A percentile compares a stretch with the other conserved stretches of the same genome.
Conservation (phyloP, 805 yeast genomes). For the Saccharomyces paradoxus region DNA sequence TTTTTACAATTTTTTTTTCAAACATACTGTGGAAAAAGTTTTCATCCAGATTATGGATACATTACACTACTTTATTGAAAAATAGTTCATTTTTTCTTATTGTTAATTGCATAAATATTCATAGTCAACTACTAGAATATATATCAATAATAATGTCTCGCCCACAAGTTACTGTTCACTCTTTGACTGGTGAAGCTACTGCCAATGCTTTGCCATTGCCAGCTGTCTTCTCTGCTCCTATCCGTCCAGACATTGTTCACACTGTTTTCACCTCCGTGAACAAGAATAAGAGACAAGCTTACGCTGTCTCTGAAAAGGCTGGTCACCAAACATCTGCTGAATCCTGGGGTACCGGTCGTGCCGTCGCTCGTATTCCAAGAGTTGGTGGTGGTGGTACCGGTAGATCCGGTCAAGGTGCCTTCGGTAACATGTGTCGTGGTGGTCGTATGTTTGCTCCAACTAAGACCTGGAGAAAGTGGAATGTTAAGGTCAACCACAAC, state of each 20-base stretch:
- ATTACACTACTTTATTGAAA: background rate
- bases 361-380: constrained; percentile 99
- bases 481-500: constrained; percentile 99
- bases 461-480: constrained; percentile 99
- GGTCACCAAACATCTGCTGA: constrained; percentile 99
- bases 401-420: constrained; percentile 99
- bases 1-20: background rate
- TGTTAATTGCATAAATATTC: background rate
- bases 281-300: constrained; percentile 99
- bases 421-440: constrained; percentile 99
- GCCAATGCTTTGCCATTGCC: constrained; percentile 84
- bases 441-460: constrained; percentile 99
- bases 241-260: constrained; percentile 99
- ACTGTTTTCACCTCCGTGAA: constrained; percentile 95
- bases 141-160: constrained; percentile 43
- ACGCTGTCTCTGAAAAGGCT: constrained; percentile 98
- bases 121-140: background rate
- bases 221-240: constrained; percentile 98
- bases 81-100: background rate
- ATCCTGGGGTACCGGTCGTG: constrained; percentile 99
- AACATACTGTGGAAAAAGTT: background rate
- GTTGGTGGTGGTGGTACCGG: constrained; percentile 99
- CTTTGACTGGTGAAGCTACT: constrained; percentile 81
- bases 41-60: background rate
- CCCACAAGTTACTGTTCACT: constrained; percentile 95